These are phyloP conservation scores for Hypsizygus ulmarius DNA, from an alignment of 1,284 basidiomycete species.

Conservation along the genomic window DNA sequence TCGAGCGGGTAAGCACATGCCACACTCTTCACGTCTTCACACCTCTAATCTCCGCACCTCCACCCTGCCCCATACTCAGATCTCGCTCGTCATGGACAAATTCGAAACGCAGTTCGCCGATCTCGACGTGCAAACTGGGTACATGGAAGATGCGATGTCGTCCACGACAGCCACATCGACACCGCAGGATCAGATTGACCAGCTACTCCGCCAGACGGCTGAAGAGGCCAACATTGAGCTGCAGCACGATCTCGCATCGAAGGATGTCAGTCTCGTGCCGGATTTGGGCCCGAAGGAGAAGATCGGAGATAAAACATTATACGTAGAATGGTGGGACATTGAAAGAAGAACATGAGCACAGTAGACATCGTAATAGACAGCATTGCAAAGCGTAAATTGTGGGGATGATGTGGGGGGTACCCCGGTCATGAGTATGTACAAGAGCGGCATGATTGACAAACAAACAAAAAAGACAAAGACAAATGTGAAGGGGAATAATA, in stretches of 20 bases:
- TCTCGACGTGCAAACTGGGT: constrained; percentile 96
- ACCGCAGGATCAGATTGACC: constrained; percentile 96
- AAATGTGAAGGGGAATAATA: constrained; percentile 6
- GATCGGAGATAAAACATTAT: constrained; percentile 44
- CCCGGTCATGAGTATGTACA: constrained; percentile 1
- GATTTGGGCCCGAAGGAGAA: constrained; percentile 57
- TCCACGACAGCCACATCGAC: constrained; percentile 91
- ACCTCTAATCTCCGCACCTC: constrained; percentile 5
- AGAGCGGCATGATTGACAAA: constrained; percentile 6
- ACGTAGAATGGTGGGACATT: constrained; percentile 5
- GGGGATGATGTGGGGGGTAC: constrained; percentile 2
- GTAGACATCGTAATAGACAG: constrained; percentile 12
- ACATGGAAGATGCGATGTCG: constrained; percentile 98
- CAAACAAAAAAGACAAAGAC: constrained; percentile 7
- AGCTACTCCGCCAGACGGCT: constrained; percentile 89
- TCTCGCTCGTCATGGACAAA: constrained; percentile 99
- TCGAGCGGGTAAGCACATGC: constrained; percentile 73
- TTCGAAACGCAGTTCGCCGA: constrained; percentile 97
- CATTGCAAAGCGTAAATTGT: constrained; percentile 18
- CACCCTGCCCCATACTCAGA: constrained; percentile 57
- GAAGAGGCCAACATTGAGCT: constrained; percentile 98
- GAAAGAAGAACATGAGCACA: constrained; percentile 15
- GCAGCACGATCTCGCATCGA: constrained; percentile 82
- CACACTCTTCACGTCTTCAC: constrained; percentile 16
- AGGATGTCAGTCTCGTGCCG: constrained; percentile 54